Evolutionary conservation across 768 basidiomycete genomes (phyloP), one percentile per base, ranked within the genome.

Genomic region (Trametes maxima): DNA sequence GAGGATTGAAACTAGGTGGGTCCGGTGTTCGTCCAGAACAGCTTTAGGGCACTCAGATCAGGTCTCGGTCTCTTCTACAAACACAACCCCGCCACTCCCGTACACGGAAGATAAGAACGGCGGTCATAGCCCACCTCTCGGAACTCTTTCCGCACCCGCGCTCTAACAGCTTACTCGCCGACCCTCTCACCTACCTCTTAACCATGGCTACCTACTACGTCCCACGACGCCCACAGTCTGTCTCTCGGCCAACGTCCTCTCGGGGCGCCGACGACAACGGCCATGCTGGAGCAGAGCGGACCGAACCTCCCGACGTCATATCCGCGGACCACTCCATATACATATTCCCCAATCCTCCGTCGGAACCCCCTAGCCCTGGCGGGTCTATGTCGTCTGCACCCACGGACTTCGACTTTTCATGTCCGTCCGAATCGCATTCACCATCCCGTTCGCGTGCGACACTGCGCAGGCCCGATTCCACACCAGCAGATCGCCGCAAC

Each of bases 261-360:
- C 43, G 13, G 16, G 12, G 24, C 42, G 5, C 6, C 13, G 35
- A 17, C 44, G 40, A 7, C 24, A 25, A 43, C 21, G 35, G n/a
- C n/a, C 33, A 17, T n/a, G n/a, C 49, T 8, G 22, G 21, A 48
- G 24, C 16, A 25, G 43, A 45, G 11, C 43, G 19, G 1, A 22
- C 22, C 36, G 17, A 28, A 21, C 48, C 59, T 19, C 37, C 36
- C 48, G 25, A 19, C 50, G 46, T 22, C 25, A 39, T 53, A 16
- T 54, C 59, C 19, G 21, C 55, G 33, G 65, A 69, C n/a, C 47
- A 57, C 13, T 67, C 70, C 24, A 66, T 69, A 24, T 71, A 71
- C 60, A 67, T 71, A 33, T 71, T 71, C 24, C 70, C 70, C 6
- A 68, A 57, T 19, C 70, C 70, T 1, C 54, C 70, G 10, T 66